Conservation (phyloP, 73 alveolate genomes). For the Strombidium stylifer region DNA sequence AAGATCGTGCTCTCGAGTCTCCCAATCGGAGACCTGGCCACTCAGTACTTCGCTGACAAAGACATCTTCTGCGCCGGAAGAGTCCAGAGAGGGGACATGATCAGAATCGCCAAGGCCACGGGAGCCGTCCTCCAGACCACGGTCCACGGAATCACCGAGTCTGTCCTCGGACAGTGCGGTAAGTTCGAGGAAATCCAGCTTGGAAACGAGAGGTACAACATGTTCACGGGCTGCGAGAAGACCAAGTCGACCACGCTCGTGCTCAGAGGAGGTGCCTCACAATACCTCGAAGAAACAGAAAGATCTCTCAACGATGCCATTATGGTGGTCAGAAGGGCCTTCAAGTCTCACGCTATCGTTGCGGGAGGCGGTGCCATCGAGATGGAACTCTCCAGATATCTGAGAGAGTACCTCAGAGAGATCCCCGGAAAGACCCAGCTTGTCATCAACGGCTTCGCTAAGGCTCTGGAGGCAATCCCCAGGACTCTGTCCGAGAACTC, state of each 20-base stretch:
- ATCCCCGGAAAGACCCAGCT: conserved; percentile 78
- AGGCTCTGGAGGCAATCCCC: conserved; percentile 98
- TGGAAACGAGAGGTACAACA: conserved; percentile 89
- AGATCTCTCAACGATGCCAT: conserved; percentile 99
- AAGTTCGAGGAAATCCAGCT: conserved; percentile 88
- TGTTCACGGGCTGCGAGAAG: conserved; percentile 92
- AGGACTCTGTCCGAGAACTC: conserved; percentile 99
- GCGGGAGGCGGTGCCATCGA: conserved; percentile 99
- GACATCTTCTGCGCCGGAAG: conserved; percentile 99
- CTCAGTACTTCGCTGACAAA: conserved; percentile 97
- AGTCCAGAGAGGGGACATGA: too few relatives aligned
- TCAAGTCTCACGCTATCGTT: conserved; percentile 96
- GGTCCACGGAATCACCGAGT: conserved; percentile 95
- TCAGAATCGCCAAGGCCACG: conserved; percentile 93
- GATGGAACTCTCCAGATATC: conserved; percentile 94
- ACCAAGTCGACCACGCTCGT: conserved; percentile 93
- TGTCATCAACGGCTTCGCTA: conserved; percentile 89
- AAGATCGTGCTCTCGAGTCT: conserved; percentile 96
- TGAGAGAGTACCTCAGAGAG: conserved; percentile 71
- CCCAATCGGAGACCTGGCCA: conserved; percentile 94
- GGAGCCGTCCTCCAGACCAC: conserved; percentile 96
- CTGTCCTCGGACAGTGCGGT: conserved; percentile 94
- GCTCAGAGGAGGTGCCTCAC: conserved; percentile 97
- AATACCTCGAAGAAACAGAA: conserved; percentile 96
- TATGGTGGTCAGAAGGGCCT: conserved; percentile 98